Percentiles rank a stretch among this genome's conserved stretches.
Evolutionary conservation across 108 stramenopile genomes (phyloP).

Genomic region (Conticribra weissflogii): DNA sequence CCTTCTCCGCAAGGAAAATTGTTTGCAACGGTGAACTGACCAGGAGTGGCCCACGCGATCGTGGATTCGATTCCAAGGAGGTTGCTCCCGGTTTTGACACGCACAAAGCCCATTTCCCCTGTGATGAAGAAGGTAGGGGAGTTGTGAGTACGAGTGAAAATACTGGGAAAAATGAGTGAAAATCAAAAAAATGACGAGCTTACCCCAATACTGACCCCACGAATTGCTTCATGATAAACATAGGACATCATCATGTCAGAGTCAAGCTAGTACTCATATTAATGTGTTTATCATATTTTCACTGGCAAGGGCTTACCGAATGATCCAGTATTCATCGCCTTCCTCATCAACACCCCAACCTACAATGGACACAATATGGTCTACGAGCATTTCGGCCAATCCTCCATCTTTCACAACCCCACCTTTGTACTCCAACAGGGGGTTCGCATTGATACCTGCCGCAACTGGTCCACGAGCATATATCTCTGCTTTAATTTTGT

Average conservation of each 20-base stretch:
- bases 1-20: slow-evolving; percentile 81
- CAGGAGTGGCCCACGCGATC: slow-evolving; percentile 84
- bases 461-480: slow-evolving; percentile 94
- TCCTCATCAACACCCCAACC: slow-evolving; percentile 81
- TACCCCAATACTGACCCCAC: slow-evolving; percentile 50
- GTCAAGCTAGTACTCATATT: no score
- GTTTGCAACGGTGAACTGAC: slow-evolving; percentile 54
- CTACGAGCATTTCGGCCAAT: slow-evolving; percentile 27
- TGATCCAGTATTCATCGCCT: slow-evolving; percentile 83
- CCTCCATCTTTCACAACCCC: slow-evolving; percentile 63
- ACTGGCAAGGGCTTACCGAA: no score
- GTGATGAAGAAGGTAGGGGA: background rate
- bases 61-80: slow-evolving; percentile 76
- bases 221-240: slow-evolving; percentile 1
- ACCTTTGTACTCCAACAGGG: slow-evolving; percentile 62
- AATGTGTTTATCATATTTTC: no score
- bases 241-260: background rate
- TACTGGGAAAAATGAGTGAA: no score
- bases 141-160: background rate
- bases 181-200: background rate
- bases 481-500: slow-evolving; percentile 89
- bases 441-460: slow-evolving; percentile 87
- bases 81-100: slow-evolving; percentile 66
- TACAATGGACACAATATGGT: slow-evolving; percentile 84
- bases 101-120: slow-evolving; percentile 70